Percentiles rank a stretch among this genome's conserved stretches.
phyloP scores from a whole-genome alignment of 2,329 filamentous ascomycete genomes.

The Blastomyces silverae region DNA sequence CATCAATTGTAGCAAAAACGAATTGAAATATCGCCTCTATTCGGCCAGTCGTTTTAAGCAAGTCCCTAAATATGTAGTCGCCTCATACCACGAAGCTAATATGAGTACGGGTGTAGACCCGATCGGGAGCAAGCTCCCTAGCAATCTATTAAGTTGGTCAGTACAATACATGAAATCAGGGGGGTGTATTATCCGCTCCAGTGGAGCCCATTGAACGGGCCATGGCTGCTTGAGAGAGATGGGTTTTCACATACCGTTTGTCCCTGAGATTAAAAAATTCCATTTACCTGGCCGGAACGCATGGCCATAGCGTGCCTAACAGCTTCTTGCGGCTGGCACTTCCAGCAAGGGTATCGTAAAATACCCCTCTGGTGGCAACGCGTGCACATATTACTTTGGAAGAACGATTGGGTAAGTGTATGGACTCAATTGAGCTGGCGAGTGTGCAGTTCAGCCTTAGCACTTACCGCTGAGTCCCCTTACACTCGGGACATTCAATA shows the following conservation, averaged over 20 bases:
- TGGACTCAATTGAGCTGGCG: background rate
- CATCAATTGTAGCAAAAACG: background rate
- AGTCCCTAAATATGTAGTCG: background rate
- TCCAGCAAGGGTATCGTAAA: background rate
- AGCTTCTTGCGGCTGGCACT: constrained; percentile 1
- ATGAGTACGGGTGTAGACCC: background rate
- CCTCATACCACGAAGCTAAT: background rate
- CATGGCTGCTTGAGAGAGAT: background rate
- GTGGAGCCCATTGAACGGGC: background rate
- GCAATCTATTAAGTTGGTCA: background rate
- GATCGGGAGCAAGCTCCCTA: background rate
- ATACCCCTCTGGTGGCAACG: background rate
- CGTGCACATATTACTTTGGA: background rate
- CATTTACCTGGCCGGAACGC: background rate
- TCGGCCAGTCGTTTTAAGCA: background rate
- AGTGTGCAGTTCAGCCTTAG: background rate
- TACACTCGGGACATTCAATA: background rate
- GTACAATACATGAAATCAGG: background rate
- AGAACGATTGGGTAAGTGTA: background rate
- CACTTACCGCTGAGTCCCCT: background rate
- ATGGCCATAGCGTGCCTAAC: background rate
- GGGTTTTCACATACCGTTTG: background rate
- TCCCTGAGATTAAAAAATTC: background rate
- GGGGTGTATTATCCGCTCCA: background rate
- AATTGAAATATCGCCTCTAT: background rate